Conservation (phyloP, 331 rosid genomes). For the Cydonia oblonga region DNA sequence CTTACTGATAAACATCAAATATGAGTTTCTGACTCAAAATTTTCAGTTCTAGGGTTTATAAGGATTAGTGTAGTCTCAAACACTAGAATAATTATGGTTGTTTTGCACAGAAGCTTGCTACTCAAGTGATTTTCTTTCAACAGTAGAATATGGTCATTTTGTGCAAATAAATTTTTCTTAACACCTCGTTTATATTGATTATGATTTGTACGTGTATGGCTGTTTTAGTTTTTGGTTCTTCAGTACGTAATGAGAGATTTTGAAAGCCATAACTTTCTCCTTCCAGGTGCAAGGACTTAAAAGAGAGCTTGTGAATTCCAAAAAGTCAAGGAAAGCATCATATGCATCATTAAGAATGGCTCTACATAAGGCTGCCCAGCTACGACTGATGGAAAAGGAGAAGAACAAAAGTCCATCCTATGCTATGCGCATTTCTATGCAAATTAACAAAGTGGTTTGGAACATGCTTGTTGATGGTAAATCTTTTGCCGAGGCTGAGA, state of each 20-base stretch:
- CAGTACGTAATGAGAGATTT: not conserved
- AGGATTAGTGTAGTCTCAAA: not conserved
- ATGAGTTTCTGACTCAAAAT: not conserved
- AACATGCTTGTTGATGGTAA: constrained; percentile 97
- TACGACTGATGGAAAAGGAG: constrained; percentile 84
- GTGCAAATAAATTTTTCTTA: not conserved
- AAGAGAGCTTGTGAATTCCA: constrained; percentile 70
- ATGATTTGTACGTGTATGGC: not conserved
- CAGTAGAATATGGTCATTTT: not conserved
- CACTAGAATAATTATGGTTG: not conserved
- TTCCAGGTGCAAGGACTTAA: constrained; percentile 86
- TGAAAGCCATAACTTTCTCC: constrained; percentile 15
- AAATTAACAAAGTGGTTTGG: constrained; percentile 88
- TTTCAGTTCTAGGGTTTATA: not conserved
- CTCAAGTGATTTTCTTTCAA: not conserved
- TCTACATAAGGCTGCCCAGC: constrained; percentile 84
- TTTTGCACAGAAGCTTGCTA: not conserved
- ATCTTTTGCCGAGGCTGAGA: constrained; percentile 97
- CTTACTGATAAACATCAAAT: not conserved
- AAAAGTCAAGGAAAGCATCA: constrained; percentile 75
- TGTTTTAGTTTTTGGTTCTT: constrained; percentile 1
- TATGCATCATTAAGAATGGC: constrained; percentile 72
- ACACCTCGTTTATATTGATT: not conserved
- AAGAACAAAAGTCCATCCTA: constrained; percentile 94
- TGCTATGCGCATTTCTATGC: constrained; percentile 93